Conservation (phyloP, 2,329 filamentous ascomycete genomes). For the Epichloe bromicola region DNA sequence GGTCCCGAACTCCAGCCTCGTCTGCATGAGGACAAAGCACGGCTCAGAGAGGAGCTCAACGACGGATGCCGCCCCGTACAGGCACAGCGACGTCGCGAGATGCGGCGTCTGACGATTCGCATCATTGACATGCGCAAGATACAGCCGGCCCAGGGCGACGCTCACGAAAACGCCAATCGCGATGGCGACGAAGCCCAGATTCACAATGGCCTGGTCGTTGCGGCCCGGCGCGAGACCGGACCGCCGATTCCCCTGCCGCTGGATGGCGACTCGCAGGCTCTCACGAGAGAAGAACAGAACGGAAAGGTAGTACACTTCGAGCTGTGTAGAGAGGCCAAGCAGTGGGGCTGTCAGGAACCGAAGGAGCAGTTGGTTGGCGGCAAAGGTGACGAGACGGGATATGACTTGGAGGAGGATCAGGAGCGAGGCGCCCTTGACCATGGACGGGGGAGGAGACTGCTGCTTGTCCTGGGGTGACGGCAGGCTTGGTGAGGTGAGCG, state of each 20-base stretch:
- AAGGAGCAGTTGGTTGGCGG: conserved; percentile 81
- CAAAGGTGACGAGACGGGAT: conserved; percentile 80
- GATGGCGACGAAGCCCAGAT: conserved; percentile 73
- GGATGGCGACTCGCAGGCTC: conserved; percentile 79
- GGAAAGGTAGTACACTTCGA: conserved; percentile 86
- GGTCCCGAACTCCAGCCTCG: conserved; percentile 64
- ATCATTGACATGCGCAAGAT: conserved; percentile 40
- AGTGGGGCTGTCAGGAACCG: conserved; percentile 76
- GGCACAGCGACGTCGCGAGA: conserved; percentile 38
- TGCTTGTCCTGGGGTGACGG: not conserved
- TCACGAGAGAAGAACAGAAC: conserved; percentile 93
- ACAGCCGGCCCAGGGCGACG: conserved; percentile 51
- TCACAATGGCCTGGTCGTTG: conserved; percentile 65
- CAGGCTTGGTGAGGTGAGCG: not conserved
- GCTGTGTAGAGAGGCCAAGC: conserved; percentile 73
- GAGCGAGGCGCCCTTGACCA: conserved; percentile 63
- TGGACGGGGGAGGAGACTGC: conserved; percentile 14
- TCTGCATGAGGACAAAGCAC: conserved; percentile 77
- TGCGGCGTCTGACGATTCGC: conserved; percentile 46
- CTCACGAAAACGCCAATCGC: conserved; percentile 54
- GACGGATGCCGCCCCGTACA: conserved; percentile 45
- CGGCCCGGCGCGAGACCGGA: conserved; percentile 3
- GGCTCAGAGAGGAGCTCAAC: conserved; percentile 79
- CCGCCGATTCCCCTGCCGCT: conserved; percentile 45
- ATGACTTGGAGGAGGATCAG: conserved; percentile 78